phyloP scores from a whole-genome alignment of 495 filamentous ascomycete species.

The Hypoxylon lienhwacheense region DNA sequence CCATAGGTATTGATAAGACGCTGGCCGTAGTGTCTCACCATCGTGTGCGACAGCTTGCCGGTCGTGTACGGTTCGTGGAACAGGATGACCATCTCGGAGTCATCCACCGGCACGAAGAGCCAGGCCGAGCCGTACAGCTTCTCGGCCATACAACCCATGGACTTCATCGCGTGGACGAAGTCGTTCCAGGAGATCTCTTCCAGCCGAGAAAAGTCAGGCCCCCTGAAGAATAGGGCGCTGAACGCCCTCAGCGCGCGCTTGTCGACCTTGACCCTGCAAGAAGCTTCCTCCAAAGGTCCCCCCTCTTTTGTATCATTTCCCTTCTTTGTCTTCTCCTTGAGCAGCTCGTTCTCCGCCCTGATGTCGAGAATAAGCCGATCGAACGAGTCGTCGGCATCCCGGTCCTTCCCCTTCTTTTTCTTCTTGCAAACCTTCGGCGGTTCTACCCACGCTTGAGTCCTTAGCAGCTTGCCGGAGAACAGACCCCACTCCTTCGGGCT shows the following conservation, averaged over 20 bases:
- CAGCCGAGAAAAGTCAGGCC: neutral
- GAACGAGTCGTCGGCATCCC: neutral
- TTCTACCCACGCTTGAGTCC: slow-evolving; percentile 5
- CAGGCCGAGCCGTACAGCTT: slow-evolving; percentile 60
- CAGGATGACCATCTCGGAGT: slow-evolving; percentile 46
- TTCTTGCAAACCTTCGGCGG: neutral
- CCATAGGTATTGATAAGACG: neutral
- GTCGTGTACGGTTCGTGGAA: slow-evolving; percentile 54
- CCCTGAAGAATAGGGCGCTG: slow-evolving; percentile 1
- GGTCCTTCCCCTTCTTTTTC: neutral
- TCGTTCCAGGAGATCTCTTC: slow-evolving; percentile 56
- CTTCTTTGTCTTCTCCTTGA: neutral
- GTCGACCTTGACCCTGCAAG: slow-evolving; percentile 8
- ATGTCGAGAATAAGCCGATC: neutral
- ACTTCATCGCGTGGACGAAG: slow-evolving; percentile 56
- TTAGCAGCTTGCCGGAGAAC: neutral
- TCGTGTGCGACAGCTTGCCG: neutral
- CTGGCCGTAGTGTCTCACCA: slow-evolving; percentile 1
- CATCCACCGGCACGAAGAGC: slow-evolving; percentile 49
- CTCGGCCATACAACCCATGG: slow-evolving; percentile 48
- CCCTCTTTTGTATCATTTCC: neutral
- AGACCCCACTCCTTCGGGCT: neutral
- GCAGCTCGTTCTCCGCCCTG: neutral
- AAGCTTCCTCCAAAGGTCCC: no score
- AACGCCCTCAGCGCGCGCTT: slow-evolving; percentile 15